phyloP scores from a whole-genome alignment of 23 red algal species.

The Cyanidium caldarium region DNA sequence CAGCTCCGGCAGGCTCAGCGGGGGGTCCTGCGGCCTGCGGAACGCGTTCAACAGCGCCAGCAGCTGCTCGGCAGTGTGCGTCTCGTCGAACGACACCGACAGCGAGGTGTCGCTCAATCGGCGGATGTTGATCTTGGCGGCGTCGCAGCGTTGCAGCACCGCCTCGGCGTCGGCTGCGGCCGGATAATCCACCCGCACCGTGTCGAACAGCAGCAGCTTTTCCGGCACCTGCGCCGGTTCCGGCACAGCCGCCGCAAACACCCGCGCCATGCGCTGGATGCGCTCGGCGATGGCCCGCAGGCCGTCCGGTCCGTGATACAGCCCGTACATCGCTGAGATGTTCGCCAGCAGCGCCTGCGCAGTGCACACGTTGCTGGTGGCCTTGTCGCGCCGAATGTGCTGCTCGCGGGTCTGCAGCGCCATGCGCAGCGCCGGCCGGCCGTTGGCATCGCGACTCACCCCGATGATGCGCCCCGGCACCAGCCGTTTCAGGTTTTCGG shows the following conservation, averaged over 20 bases:
- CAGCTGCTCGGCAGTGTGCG: constrained; percentile 41
- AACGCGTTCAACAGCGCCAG: constrained; percentile 36
- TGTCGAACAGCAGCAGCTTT: constrained; percentile 58
- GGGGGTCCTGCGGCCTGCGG: constrained; percentile 3
- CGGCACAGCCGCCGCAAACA: constrained; percentile 40
- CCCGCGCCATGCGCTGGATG: constrained; percentile 34
- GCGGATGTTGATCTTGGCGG: constrained; percentile 66
- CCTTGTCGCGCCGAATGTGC: constrained; percentile 98
- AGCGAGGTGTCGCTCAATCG: constrained; percentile 32
- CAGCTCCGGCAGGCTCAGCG: constrained; percentile 5
- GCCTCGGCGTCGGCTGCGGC: constrained; percentile 18
- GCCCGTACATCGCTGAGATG: constrained; percentile 95
- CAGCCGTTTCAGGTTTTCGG: constrained; percentile 76
- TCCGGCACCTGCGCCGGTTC: constrained; percentile 24
- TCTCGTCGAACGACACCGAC: constrained; percentile 89
- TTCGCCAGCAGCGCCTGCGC: constrained; percentile 98
- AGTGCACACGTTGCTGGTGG: constrained; percentile 94
- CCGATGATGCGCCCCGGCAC: constrained; percentile 96
- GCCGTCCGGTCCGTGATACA: constrained; percentile 93
- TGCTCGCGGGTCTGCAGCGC: constrained; percentile 99
- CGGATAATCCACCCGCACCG: constrained; percentile 42
- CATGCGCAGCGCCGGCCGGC: constrained; percentile 85
- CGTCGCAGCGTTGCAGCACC: constrained; percentile 16
- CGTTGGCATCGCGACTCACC: constrained; percentile 71
- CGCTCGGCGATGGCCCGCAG: constrained; percentile 76